Base-by-base conservation (phyloP, 306 rosid species). In the Glycine tomentella region DNA sequence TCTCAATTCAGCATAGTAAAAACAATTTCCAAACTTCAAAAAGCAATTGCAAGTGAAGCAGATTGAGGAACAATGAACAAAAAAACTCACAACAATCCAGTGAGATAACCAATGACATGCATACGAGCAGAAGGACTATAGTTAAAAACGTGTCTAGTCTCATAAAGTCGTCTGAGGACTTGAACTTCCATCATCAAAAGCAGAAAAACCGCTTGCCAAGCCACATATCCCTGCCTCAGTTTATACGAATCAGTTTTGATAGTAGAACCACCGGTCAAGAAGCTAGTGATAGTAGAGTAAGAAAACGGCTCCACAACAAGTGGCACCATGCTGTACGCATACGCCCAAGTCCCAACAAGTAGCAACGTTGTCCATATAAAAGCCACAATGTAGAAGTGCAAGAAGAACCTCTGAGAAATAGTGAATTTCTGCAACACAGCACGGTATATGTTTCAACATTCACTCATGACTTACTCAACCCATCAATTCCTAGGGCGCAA, bases 141-240 rank as follows among this genome's bases (percentile, higher is more conserved):
- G 46, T 88, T 86, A 87, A 93, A 95, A 17, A 91, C 92, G 33
- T 84, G 85, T 44, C 88, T 83, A 6, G 89, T 84, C 82, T 95
- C 97, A 80, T 77, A 86, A 46, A 95, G 89, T 57, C 95, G 97
- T 77, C 97, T 82, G 51, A 88, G 74, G 57, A 91, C 95, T 33
- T 95, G 99, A 81, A 82, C 68, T 57, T 91, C 99, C 97, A 95
- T 90, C 77, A 95, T 65, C 80, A 91, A 75, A 86, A 95, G 97
- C 66, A 91, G 79, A 82, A 90, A 87, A 87, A 93, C 97, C 69
- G 92, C 83, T 85, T 71, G 85, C 94, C 97, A 90, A 8, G 91
- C 87, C 9, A 75, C 76, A 80, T 89, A 82, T 52, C 72, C 81
- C 31, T 81, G 84, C 57, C 46, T 55, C 67, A 84, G 15, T 42